These are phyloP conservation scores for Trametes cubensis DNA, from an alignment of 768 basidiomycete species.

Conservation along the genomic window DNA sequence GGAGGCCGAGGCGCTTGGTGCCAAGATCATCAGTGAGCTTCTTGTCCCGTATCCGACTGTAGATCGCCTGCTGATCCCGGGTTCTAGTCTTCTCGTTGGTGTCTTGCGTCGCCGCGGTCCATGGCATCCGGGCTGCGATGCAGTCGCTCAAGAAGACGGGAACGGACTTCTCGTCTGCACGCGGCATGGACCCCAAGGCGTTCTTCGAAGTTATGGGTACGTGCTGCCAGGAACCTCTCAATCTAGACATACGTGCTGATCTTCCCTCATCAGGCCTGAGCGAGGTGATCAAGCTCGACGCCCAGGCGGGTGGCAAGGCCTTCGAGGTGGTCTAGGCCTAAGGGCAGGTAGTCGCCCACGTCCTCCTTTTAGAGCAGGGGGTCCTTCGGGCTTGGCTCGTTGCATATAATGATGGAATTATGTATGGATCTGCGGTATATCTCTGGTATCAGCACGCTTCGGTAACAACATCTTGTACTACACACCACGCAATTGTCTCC, in stretches of 20 bases:
- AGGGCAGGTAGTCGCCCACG: not conserved
- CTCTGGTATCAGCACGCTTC: not conserved
- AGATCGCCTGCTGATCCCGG: not conserved
- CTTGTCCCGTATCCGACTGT: not conserved
- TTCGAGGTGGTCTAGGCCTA: slow-evolving; percentile 51
- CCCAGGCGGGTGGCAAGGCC: slow-evolving; percentile 59
- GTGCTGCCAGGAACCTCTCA: slow-evolving; percentile 15
- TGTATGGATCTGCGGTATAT: not conserved
- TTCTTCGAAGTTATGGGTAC: slow-evolving; percentile 80
- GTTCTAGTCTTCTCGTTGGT: slow-evolving; percentile 70
- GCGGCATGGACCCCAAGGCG: slow-evolving; percentile 73
- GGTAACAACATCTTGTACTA: not conserved
- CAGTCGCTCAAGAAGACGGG: slow-evolving; percentile 74
- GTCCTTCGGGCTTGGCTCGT: too few species aligned
- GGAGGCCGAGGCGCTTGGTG: slow-evolving; percentile 70
- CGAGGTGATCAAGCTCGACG: slow-evolving; percentile 57
- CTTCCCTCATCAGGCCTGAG: slow-evolving; percentile 45
- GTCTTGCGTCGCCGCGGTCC: slow-evolving; percentile 75
- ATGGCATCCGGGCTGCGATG: slow-evolving; percentile 80
- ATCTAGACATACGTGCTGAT: slow-evolving; percentile 1
- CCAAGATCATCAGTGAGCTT: slow-evolving; percentile 74
- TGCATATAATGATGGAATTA: too few species aligned
- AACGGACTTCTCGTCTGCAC: slow-evolving; percentile 62
- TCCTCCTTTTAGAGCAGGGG: too few species aligned
- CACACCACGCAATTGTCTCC: not conserved